Base-by-base conservation (phyloP, 2,329 filamentous ascomycete species). In the Alternaria sp. region DNA sequence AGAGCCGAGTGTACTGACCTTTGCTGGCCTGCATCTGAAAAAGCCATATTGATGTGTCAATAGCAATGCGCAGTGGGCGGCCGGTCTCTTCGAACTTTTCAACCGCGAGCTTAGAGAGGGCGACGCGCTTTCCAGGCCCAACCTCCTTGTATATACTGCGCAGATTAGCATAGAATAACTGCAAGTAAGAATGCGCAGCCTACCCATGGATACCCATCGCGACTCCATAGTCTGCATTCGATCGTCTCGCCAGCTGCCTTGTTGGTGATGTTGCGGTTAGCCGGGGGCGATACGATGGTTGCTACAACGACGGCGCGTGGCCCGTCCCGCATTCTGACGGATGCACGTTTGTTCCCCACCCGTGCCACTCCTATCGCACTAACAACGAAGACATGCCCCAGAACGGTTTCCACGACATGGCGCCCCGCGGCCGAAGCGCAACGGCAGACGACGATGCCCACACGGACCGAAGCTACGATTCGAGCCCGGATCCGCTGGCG, bases 41-140 rank as follows among this genome's bases (percentile, higher is more conserved):
- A 42, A 97, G 90, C 95, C 95, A 99, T 73, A 99, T 98, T 3
- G 93, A 92, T 67, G 96, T 90, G 74, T 99, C 95, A 64, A 99
- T 90, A 37, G 95, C 95, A 45, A 99, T 83, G 39, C 93, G 89
- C 39, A 98, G 82, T 0, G 93, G 93, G 2, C 89, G 85, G 24
- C 85, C 84, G 10, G 86, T 87, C 53, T 84, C 78, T 70, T 92
- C 86, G 63, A 96, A 86, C 67, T 91, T 89, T 46, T 93, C 86
- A 44, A 93, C 84, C 29, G 93, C 90, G 50, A 98, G 84, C 72
- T 92, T 96, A 33, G 91, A 87, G 9, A 99, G 84, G 17, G 95
- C 90, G 54, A 96, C 83, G 59, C 93, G 86, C 72, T 90, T 84
- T 54, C 93, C 92, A 8, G 88, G 81, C 39, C 93, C 93, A 67